Conservation (phyloP, 768 basidiomycete species). For the Termitomyces sp. region DNA sequence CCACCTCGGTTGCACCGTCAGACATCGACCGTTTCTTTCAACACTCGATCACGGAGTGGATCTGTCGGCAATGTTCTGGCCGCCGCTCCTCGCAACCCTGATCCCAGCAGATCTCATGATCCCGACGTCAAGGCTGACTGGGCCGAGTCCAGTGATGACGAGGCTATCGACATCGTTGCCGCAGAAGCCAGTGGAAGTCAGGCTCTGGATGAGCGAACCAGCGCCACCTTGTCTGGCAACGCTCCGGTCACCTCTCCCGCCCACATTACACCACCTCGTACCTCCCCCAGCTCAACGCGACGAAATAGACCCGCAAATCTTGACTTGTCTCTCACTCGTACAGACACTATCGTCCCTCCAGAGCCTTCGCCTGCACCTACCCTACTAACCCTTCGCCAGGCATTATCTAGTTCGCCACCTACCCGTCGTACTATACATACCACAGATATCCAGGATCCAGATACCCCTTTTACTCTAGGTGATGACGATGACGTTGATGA, state of each 20-base stretch:
- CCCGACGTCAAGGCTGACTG: conserved; percentile 61
- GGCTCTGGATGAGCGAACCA: conserved; percentile 81
- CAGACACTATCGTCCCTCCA: conserved; percentile 35
- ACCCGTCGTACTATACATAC: conserved; percentile 19
- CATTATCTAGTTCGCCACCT: conserved; percentile 50
- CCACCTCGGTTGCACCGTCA: conserved; percentile 28
- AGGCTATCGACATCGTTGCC: conserved; percentile 80
- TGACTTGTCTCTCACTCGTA: conserved; percentile 50
- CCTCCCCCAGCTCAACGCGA: conserved; percentile 31
- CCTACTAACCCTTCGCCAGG: conserved; percentile 63
- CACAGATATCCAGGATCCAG: conserved; percentile 29
- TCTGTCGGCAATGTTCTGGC: conserved; percentile 65
- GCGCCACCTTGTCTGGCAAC: conserved; percentile 44
- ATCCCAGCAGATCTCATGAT: conserved; percentile 33
- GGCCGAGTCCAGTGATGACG: conserved; percentile 82
- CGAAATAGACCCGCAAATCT: conserved; percentile 68
- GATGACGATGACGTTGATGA: conserved; percentile 64
- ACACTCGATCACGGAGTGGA: conserved; percentile 36
- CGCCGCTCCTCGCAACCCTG: conserved; percentile 37
- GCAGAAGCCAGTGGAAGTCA: conserved; percentile 82
- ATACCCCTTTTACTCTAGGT: conserved; percentile 40
- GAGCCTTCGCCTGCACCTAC: conserved; percentile 64
- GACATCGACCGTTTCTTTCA: conserved; percentile 18
- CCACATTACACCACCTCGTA: conserved; percentile 31
- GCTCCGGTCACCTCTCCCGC: conserved; percentile 25